Percentiles rank a stretch among this genome's conserved stretches.
Conservation (phyloP, 169 alveolate genomes). For the Ichthyophthirius multifiliis region DNA sequence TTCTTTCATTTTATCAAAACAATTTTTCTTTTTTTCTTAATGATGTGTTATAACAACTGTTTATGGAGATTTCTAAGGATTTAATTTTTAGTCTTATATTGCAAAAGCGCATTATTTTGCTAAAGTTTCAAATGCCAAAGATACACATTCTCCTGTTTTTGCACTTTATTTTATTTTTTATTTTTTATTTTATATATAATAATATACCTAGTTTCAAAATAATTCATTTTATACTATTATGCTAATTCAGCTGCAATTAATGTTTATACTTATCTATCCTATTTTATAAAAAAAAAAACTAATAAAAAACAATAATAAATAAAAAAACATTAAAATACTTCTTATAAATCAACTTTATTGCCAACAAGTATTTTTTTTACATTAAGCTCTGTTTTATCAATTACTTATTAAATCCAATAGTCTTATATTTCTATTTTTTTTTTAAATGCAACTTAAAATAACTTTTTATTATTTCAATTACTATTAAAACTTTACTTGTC, state of each 20-base stretch:
- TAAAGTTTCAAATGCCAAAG: background rate
- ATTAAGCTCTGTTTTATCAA: conserved; percentile 55
- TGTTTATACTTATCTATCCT: conserved; percentile 47
- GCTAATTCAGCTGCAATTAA: conserved; percentile 61
- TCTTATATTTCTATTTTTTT: conserved; percentile 25
- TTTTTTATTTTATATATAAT: background rate
- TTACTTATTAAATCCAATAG: conserved; percentile 62
- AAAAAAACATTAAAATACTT: background rate
- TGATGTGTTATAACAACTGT: no score
- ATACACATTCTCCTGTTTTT: background rate
- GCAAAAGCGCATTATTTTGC: conserved; percentile 4
- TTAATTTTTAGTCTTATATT: background rate
- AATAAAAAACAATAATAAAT: background rate
- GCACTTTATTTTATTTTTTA: background rate
- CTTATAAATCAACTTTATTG: conserved; percentile 66
- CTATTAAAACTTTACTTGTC: conserved; percentile 55
- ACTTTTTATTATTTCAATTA: background rate
- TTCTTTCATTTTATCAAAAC: conserved; percentile 11
- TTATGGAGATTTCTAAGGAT: background rate
- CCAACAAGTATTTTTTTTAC: conserved; percentile 66
- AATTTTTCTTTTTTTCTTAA: no score
- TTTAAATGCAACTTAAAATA: background rate
- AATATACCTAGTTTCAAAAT: conserved; percentile 57
- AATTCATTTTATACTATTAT: conserved; percentile 52
- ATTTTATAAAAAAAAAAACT: background rate